Evolutionary conservation across 805 yeast species (phyloP), one percentile per base, ranked within the genome.

Genomic region (Blastobotrys peoriensis): DNA sequence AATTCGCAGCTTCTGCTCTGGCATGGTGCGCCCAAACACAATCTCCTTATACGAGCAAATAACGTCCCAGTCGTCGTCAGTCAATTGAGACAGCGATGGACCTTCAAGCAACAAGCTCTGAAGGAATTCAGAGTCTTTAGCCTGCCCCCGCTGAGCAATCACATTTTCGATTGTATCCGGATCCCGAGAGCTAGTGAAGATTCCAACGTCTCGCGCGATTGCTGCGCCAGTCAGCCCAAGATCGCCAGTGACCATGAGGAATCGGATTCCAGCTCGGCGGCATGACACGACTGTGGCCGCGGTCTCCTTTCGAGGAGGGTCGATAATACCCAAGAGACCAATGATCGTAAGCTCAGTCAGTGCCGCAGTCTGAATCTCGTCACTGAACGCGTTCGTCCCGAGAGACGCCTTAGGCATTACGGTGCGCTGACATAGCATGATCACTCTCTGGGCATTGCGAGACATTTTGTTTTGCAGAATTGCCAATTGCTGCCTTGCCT

Each of bases 271-370:
- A 51, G 96, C 96, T 58, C 79, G 79, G 67, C 87, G 71, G 44
- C 89, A 71, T 50, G 77, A 72, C 23, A 84, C 75, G 46, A 91
- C 75, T 1, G 96, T 84, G 40, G 73, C 69, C 37, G 78, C 73
- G 4, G 88, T 96, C 50, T 81, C 79, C 8, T 87, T 83, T 58
- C 97, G 77, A 47, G 98, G 98, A 8, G 98, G 98, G 66, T 91
- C 98, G 55, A 84, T 86, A 94, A 91, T 88, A 45, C 96, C 97
- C 50, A 86, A 70, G 38, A 91, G 66, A 13, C 98, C 98, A 54
- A 84, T 74, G 58, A 89, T 86, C 2, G 78, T 70, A 53, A 91
- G 70, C 19, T 76, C 81, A 0, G 70, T 25, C 23, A 43, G 22
- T 23, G 46, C 37, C 10, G 36, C 21, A 15, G 15, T 15, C 10